Evolutionary conservation across 352 stramenopile species (phyloP).

Genomic region (Thalassiosira hispida): DNA sequence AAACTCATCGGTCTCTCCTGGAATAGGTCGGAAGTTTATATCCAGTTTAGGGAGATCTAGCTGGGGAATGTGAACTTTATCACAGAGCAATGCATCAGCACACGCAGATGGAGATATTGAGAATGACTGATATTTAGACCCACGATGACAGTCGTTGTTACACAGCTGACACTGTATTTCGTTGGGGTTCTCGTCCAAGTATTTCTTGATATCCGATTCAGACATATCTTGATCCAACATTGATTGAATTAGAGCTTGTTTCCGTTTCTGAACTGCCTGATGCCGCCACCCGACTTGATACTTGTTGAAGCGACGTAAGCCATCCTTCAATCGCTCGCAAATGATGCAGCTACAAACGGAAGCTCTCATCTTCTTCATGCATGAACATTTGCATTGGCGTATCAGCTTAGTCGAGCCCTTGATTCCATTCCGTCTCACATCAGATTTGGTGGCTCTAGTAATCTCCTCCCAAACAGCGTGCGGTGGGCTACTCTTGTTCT

Average conservation of each 20-base stretch:
- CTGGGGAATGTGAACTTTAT: not conserved
- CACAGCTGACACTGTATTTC: not conserved
- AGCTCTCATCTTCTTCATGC: slow-evolving; percentile 8
- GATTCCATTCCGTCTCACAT: not conserved
- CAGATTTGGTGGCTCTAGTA: not conserved
- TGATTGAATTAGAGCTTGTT: not conserved
- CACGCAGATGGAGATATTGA: not conserved
- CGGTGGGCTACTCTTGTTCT: not conserved
- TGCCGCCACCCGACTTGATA: not conserved
- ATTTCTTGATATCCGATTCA: not conserved
- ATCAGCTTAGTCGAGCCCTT: slow-evolving; percentile 4
- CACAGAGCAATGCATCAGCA: not conserved
- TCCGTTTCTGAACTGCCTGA: not conserved
- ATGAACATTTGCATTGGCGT: slow-evolving; percentile 1
- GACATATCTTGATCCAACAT: not conserved
- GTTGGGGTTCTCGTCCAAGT: not conserved
- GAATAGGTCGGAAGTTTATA: not conserved
- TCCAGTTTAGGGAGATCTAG: not conserved
- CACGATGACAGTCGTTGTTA: not conserved
- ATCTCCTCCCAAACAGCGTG: not conserved
- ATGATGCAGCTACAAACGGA: not conserved
- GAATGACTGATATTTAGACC: not conserved
- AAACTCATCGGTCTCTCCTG: not conserved
- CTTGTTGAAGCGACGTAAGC: not conserved
- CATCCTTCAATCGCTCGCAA: not conserved